phyloP scores from a whole-genome alignment of 2,329 filamentous ascomycete species.

The Colletotrichum viniferum region DNA sequence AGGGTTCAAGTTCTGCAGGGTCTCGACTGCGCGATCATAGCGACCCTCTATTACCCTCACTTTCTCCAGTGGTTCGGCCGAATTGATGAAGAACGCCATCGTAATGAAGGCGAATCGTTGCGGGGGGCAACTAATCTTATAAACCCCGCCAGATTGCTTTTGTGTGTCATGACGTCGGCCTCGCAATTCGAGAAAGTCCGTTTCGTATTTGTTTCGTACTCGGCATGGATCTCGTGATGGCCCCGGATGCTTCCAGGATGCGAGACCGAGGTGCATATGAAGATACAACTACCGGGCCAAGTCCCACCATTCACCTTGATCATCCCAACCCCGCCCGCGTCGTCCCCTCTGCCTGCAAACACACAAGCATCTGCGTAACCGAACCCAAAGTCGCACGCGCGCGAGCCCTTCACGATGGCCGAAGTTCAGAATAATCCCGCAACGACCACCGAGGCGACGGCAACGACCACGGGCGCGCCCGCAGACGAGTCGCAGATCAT shows the following conservation, averaged over 20 bases:
- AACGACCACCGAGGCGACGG: neutral
- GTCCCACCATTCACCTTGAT: neutral
- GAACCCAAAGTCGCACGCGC: neutral
- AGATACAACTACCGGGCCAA: conserved; percentile 12
- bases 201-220: conserved; percentile 18
- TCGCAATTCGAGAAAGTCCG: neutral
- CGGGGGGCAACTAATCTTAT: neutral
- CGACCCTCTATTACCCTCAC: neutral
- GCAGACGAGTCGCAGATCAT: neutral
- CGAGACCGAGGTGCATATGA: conserved; percentile 14
- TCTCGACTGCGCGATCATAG: neutral
- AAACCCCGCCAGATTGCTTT: neutral
- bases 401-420: conserved; percentile 1
- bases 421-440: conserved; percentile 2
- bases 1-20: neutral
- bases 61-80: neutral
- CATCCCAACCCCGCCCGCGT: conserved; percentile 9
- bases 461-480: neutral
- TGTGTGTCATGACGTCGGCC: neutral
- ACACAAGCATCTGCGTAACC: neutral
- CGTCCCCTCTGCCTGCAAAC: neutral
- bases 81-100: neutral
- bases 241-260: neutral
- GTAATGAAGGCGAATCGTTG: neutral
- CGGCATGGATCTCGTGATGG: neutral